phyloP scores from a whole-genome alignment of 2,329 filamentous ascomycete genomes.

The Talaromyces sp. region DNA sequence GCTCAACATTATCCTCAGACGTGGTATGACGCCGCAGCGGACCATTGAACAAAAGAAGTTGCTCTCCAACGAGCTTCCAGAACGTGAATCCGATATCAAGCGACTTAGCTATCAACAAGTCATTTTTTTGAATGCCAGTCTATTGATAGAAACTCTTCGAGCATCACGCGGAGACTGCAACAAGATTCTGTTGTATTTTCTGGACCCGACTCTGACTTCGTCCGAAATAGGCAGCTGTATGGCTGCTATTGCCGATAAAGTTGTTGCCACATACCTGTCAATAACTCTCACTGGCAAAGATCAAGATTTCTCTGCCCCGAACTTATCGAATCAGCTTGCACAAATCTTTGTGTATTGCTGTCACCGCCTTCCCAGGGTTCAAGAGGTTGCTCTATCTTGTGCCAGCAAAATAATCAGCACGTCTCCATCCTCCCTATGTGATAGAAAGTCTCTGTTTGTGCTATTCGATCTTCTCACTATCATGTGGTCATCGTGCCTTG shows the following conservation, averaged over 20 bases:
- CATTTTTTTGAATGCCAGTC: conserved; percentile 85
- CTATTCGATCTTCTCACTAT: conserved; percentile 85
- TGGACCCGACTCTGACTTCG: conserved; percentile 74
- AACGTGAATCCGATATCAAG: conserved; percentile 72
- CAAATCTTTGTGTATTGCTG: conserved; percentile 84
- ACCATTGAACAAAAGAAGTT: conserved; percentile 75
- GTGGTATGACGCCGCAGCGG: conserved; percentile 70
- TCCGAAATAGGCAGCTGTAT: conserved; percentile 60
- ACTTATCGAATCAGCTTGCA: conserved; percentile 82
- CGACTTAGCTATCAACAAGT: conserved; percentile 81
- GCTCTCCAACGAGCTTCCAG: conserved; percentile 67
- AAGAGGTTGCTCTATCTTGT: conserved; percentile 75
- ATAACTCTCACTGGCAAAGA: conserved; percentile 67
- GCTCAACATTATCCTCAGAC: conserved; percentile 84
- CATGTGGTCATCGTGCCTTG: conserved; percentile 92
- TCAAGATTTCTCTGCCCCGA: conserved; percentile 80
- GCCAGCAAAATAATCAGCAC: conserved; percentile 80
- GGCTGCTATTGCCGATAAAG: conserved; percentile 58
- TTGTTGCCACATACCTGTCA: conserved; percentile 72
- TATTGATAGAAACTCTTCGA: conserved; percentile 82
- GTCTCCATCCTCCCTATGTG: conserved; percentile 84
- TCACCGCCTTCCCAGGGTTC: conserved; percentile 86
- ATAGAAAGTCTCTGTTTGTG: conserved; percentile 85
- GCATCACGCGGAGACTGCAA: conserved; percentile 86
- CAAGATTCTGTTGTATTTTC: conserved; percentile 82